Evolutionary conservation across 805 yeast species (phyloP).

Genomic region (Zygosaccharomyces lentus): DNA sequence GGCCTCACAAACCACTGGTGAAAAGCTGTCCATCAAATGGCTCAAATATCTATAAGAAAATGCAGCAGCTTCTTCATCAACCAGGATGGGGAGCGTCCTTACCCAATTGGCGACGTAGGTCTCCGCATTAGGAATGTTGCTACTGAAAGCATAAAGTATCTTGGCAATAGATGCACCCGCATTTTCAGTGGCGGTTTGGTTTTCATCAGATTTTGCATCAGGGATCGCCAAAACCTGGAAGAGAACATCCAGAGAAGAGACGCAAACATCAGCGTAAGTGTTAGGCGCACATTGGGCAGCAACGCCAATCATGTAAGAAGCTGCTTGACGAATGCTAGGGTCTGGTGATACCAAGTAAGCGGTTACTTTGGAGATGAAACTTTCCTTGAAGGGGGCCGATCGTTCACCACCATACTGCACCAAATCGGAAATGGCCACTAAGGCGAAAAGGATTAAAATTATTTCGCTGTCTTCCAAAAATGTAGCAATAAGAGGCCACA

Average conservation of each 20-base stretch:
- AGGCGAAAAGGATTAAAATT: slow-evolving; percentile 69
- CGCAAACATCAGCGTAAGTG: slow-evolving; percentile 55
- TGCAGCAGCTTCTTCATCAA: slow-evolving; percentile 86
- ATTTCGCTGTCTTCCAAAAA: slow-evolving; percentile 62
- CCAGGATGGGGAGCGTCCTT: slow-evolving; percentile 70
- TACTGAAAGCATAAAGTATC: slow-evolving; percentile 62
- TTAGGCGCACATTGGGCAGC: slow-evolving; percentile 79
- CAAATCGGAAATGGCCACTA: slow-evolving; percentile 75
- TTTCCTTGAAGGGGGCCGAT: slow-evolving; percentile 58
- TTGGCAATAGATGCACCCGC: slow-evolving; percentile 80
- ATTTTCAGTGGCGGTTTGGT: slow-evolving; percentile 81
- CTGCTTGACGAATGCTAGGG: slow-evolving; percentile 79
- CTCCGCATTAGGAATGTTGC: slow-evolving; percentile 55
- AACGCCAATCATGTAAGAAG: slow-evolving; percentile 77
- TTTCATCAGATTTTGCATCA: slow-evolving; percentile 81
- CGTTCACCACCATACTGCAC: slow-evolving; percentile 74
- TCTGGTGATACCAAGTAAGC: slow-evolving; percentile 61
- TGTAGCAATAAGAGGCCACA: slow-evolving; percentile 57
- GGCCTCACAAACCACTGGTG: slow-evolving; percentile 48
- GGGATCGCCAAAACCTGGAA: slow-evolving; percentile 69
- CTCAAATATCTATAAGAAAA: slow-evolving; percentile 72
- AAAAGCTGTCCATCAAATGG: slow-evolving; percentile 64
- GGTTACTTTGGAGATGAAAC: slow-evolving; percentile 60
- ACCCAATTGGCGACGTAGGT: slow-evolving; percentile 73
- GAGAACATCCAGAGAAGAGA: slow-evolving; percentile 70